These are phyloP conservation scores for Penicillium sp. DNA, from an alignment of 2,329 filamentous ascomycete genomes.

Conservation along the genomic window DNA sequence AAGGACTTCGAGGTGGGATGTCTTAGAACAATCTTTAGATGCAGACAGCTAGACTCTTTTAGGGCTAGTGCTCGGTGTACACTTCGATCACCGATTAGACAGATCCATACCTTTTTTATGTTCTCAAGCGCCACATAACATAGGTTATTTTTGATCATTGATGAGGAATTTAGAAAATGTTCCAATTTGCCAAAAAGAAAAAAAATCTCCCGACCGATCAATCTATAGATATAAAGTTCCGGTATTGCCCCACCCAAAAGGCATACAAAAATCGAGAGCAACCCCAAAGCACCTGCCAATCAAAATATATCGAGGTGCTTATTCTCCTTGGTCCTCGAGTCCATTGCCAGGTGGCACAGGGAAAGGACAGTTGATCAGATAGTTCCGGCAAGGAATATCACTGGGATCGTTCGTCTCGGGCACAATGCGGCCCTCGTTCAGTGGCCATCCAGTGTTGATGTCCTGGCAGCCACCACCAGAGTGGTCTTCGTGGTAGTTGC, in stretches of 20 bases:
- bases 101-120: too few relatives aligned
- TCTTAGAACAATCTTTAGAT: background rate
- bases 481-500: conserved; percentile 5
- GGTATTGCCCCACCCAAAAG: too few relatives aligned
- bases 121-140: too few relatives aligned
- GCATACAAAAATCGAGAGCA: too few relatives aligned
- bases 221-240: too few relatives aligned
- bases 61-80: background rate
- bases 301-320: too few relatives aligned
- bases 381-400: conserved; percentile 4
- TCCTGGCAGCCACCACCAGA: conserved; percentile 6
- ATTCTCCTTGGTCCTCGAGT: conserved; percentile 1
- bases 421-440: conserved; percentile 6
- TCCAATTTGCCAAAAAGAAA: too few relatives aligned
- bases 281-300: too few relatives aligned
- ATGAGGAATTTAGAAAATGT: too few relatives aligned
- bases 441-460: conserved; percentile 5
- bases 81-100: background rate
- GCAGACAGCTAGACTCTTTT: background rate
- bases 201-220: too few relatives aligned
- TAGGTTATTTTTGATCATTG: too few relatives aligned
- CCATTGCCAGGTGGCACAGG: conserved; percentile 4
- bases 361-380: conserved; percentile 7
- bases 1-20: background rate
- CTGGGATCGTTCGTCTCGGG: conserved; percentile 4